A percentile compares a stretch with the other conserved stretches of the same genome.
Evolutionary conservation across 2,329 filamentous ascomycete species (phyloP).

Genomic region (Pseudonectria foliicola): DNA sequence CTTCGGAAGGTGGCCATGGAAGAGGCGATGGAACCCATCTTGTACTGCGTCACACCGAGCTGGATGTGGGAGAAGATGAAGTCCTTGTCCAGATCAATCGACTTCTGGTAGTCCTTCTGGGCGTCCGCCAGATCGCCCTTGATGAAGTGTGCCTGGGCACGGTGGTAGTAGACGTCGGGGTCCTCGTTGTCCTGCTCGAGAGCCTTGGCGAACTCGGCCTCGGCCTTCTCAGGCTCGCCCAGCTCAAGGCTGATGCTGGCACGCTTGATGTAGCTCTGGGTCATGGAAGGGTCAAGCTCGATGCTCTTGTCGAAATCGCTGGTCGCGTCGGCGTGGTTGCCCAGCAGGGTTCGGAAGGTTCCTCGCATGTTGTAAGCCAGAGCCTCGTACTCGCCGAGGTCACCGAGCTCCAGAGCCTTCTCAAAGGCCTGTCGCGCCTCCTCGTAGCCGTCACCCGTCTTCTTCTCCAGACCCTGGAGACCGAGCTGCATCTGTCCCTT

Average conservation of each 20-base stretch:
- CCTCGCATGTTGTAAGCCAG: conserved; percentile 95
- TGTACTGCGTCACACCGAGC: conserved; percentile 98
- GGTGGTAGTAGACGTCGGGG: conserved; percentile 98
- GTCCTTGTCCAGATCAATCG: conserved; percentile 87
- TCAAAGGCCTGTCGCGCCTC: conserved; percentile 82
- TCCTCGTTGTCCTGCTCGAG: conserved; percentile 79
- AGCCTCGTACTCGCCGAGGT: conserved; percentile 76
- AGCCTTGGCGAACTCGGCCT: conserved; percentile 80
- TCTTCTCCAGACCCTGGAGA: conserved; percentile 71
- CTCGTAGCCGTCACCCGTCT: conserved; percentile 86
- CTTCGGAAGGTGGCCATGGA: conserved; percentile 98
- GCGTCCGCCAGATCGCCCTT: conserved; percentile 88
- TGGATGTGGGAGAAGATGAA: conserved; percentile 99
- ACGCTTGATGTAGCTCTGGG: conserved; percentile 97
- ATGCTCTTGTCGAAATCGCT: conserved; percentile 87
- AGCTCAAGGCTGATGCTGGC: conserved; percentile 97
- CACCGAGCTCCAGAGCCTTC: conserved; percentile 74
- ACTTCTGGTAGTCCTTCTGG: conserved; percentile 98
- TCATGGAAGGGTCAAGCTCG: conserved; percentile 78
- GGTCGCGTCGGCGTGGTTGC: conserved; percentile 77
- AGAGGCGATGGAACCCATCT: conserved; percentile 96
- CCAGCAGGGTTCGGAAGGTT: conserved; percentile 88
- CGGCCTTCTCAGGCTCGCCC: conserved; percentile 78
- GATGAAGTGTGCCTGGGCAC: conserved; percentile 96
- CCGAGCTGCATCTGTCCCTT: conserved; percentile 82